A percentile compares a stretch with the other conserved stretches of the same genome.
Evolutionary conservation across 2,329 filamentous ascomycete genomes (phyloP).

Genomic region (Sclerotinia nivalis): DNA sequence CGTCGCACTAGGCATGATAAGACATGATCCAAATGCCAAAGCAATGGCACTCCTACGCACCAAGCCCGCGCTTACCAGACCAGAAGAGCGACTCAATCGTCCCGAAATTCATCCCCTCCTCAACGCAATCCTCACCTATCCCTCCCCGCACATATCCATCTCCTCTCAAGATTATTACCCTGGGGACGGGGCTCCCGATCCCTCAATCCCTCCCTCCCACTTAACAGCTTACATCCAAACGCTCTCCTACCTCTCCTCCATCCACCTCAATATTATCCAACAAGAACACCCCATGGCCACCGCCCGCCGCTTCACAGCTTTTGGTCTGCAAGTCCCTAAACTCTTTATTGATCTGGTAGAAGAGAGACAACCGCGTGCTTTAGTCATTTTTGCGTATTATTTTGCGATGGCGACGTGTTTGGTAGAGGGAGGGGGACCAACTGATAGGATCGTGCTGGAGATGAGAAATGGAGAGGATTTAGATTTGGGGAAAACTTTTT

Average conservation of each 20-base stretch:
- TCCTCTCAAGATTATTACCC: not conserved
- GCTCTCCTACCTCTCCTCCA: slow-evolving; percentile 17
- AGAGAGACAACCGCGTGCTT: slow-evolving; percentile 26
- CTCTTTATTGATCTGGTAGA: slow-evolving; percentile 28
- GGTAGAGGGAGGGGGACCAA: not conserved
- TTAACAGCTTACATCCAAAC: slow-evolving; percentile 13
- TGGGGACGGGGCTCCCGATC: not conserved
- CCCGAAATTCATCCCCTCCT: slow-evolving; percentile 10
- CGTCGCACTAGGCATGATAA: slow-evolving; percentile 21
- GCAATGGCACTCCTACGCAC: slow-evolving; percentile 24
- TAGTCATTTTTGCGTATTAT: slow-evolving; percentile 38
- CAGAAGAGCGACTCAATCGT: slow-evolving; percentile 19
- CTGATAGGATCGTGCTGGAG: not conserved
- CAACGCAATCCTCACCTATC: slow-evolving; percentile 16
- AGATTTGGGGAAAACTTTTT: slow-evolving; percentile 14
- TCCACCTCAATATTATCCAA: slow-evolving; percentile 14
- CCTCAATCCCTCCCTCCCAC: slow-evolving; percentile 19
- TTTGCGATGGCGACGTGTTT: slow-evolving; percentile 36
- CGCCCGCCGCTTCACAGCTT: slow-evolving; percentile 26
- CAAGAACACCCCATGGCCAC: slow-evolving; percentile 23
- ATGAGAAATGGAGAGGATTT: slow-evolving; percentile 14
- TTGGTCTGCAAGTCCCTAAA: slow-evolving; percentile 27
- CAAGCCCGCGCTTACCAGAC: slow-evolving; percentile 19
- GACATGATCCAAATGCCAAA: slow-evolving; percentile 23
- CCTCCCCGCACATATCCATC: not conserved